A percentile compares a stretch with the other conserved stretches of the same genome.
Evolutionary conservation across 192 early-diverging fungal genomes (phyloP).

Genomic region (Coemansia sp.): DNA sequence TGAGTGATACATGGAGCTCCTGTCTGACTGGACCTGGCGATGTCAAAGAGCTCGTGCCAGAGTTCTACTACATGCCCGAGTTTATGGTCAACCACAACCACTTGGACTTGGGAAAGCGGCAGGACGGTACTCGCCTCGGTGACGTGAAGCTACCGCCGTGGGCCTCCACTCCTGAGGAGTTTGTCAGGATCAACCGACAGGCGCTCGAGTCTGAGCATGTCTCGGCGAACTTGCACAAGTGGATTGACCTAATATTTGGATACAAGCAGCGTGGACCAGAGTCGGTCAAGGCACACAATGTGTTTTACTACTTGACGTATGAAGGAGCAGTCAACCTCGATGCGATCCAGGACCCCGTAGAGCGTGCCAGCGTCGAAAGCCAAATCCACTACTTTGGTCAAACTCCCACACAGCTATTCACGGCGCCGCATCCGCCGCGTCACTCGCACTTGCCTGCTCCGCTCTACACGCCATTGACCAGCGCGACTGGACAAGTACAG

Average conservation of each 20-base stretch:
- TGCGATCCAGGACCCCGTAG: constrained; percentile 83
- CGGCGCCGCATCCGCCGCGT: constrained; percentile 73
- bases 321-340: constrained; percentile 96
- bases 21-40: constrained; percentile 75
- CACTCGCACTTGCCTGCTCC: constrained; percentile 15
- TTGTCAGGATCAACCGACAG: constrained; percentile 79
- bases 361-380: constrained; percentile 86
- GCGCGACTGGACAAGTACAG: constrained; percentile 34
- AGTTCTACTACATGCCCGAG: constrained; percentile 95
- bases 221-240: constrained; percentile 84
- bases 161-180: constrained; percentile 80
- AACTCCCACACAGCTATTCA: constrained; percentile 90
- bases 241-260: constrained; percentile 98
- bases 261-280: constrained; percentile 90
- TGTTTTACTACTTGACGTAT: constrained; percentile 96
- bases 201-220: constrained; percentile 87
- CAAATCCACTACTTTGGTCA: constrained; percentile 99
- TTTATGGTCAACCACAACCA: constrained; percentile 79
- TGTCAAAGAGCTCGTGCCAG: constrained; percentile 94
- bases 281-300: constrained; percentile 85
- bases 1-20: constrained; percentile 76
- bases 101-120: constrained; percentile 64
- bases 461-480: constrained; percentile 27
- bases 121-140: constrained; percentile 60
- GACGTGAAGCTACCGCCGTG: constrained; percentile 85